Conservation (phyloP, 352 stramenopile species). For the Thraustochytrium sp. region DNA sequence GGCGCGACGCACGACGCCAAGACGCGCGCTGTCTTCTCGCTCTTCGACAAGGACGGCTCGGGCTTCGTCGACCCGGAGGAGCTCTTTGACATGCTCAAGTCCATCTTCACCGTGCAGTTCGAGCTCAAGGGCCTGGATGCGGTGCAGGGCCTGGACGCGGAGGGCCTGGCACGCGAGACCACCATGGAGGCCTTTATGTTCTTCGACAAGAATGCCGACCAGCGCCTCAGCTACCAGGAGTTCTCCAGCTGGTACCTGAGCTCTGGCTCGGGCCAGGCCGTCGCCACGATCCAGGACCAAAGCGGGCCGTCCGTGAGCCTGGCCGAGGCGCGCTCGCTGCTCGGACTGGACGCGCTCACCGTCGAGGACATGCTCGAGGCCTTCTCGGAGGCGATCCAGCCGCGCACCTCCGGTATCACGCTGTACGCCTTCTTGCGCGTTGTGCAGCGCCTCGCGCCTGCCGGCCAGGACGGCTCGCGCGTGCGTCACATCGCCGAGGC, state of each 20-base stretch:
- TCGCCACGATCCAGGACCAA: not conserved
- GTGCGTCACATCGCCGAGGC: constrained; percentile 49
- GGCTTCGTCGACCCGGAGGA: constrained; percentile 51
- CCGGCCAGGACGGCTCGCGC: not conserved
- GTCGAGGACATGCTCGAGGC: constrained; percentile 24
- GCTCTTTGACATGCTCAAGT: constrained; percentile 37
- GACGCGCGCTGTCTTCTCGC: constrained; percentile 24
- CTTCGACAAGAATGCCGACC: constrained; percentile 47
- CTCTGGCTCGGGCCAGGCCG: not conserved
- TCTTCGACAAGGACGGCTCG: constrained; percentile 52
- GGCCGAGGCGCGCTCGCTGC: not conserved
- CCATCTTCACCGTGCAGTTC: constrained; percentile 20
- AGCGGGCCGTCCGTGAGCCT: not conserved
- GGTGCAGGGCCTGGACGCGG: constrained; percentile 48
- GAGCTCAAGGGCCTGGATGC: not conserved
- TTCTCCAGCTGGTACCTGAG: constrained; percentile 70
- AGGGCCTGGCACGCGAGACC: constrained; percentile 67
- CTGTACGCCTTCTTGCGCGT: not conserved
- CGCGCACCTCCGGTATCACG: not conserved
- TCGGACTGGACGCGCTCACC: not conserved
- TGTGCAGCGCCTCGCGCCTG: not conserved
- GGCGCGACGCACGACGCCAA: not conserved
- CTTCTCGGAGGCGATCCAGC: not conserved
- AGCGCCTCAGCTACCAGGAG: constrained; percentile 67
- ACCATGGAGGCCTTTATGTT: constrained; percentile 67